Percentiles rank a stretch among this genome's conserved stretches.
Conservation (phyloP, 441 rosid species). For the Euphorbia corollata region DNA sequence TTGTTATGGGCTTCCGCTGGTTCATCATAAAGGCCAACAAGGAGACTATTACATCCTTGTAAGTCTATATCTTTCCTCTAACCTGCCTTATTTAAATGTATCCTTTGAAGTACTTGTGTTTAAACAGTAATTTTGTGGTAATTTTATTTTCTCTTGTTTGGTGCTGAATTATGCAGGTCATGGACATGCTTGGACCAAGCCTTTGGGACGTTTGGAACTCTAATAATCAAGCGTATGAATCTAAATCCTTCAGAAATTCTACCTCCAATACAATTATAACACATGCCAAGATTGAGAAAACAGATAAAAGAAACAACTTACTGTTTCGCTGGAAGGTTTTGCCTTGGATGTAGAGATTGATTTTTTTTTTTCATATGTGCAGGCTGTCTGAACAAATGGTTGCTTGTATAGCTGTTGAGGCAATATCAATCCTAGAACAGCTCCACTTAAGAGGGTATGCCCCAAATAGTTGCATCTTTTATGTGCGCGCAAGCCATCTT, state of each 20-base stretch:
- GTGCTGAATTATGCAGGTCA: slow-evolving; percentile 41
- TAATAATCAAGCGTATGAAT: slow-evolving; percentile 42
- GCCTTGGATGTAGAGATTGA: neutral
- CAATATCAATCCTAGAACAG: slow-evolving; percentile 69
- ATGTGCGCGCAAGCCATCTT: too few species aligned
- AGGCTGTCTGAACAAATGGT: slow-evolving; percentile 70
- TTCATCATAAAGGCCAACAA: slow-evolving; percentile 66
- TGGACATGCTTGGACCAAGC: slow-evolving; percentile 80
- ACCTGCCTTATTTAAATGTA: neutral
- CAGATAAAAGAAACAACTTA: neutral
- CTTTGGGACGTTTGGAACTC: slow-evolving; percentile 81
- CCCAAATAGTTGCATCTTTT: neutral
- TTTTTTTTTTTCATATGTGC: slow-evolving; percentile 13
- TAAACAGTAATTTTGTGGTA: neutral
- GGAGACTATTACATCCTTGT: slow-evolving; percentile 70
- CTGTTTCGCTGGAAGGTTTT: neutral
- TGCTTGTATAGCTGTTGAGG: slow-evolving; percentile 79
- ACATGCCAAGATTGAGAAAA: neutral
- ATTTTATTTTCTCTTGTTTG: slow-evolving; percentile 7
- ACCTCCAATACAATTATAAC: neutral
- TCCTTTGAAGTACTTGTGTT: neutral
- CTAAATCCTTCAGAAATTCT: neutral
- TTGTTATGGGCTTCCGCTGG: slow-evolving; percentile 68
- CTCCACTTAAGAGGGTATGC: slow-evolving; percentile 57
- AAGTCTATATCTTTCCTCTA: slow-evolving; percentile 13